phyloP scores from a whole-genome alignment of 345 rosid genomes.

The Dipteronia sinensis region DNA sequence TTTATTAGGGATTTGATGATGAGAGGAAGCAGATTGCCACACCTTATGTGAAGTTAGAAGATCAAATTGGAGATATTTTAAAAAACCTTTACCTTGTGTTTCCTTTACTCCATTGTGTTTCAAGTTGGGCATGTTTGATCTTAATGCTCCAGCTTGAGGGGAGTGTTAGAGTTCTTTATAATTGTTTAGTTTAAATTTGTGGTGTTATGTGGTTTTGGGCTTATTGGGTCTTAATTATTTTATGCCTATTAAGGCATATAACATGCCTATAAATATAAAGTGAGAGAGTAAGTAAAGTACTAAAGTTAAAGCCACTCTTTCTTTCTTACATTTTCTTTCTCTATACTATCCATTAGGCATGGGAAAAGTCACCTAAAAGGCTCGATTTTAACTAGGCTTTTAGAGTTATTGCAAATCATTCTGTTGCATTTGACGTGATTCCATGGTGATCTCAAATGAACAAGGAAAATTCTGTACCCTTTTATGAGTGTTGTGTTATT shows the following conservation, averaged over 20 bases:
- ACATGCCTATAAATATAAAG: too few relatives aligned
- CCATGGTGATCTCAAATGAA: neutral
- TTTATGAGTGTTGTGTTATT: neutral
- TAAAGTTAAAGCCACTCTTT: too few relatives aligned
- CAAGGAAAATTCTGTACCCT: neutral
- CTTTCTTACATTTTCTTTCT: too few relatives aligned
- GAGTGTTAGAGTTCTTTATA: neutral
- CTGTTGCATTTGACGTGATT: neutral
- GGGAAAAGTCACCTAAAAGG: neutral
- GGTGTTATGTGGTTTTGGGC: neutral
- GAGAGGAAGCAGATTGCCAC: neutral
- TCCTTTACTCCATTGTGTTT: neutral
- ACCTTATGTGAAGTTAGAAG: constrained; percentile 4
- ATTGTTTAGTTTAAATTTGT: neutral
- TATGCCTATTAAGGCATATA: too few relatives aligned
- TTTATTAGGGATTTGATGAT: neutral
- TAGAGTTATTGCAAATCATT: neutral
- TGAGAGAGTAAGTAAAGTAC: too few relatives aligned
- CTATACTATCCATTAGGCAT: neutral
- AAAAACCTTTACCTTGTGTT: neutral
- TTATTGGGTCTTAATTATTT: neutral
- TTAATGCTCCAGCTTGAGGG: neutral
- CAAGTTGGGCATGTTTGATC: neutral
- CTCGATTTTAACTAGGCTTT: constrained; percentile 2
- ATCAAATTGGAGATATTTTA: neutral